Evolutionary conservation across 495 filamentous ascomycete species (phyloP).

Genomic region (Chaetomium cochliodes): DNA sequence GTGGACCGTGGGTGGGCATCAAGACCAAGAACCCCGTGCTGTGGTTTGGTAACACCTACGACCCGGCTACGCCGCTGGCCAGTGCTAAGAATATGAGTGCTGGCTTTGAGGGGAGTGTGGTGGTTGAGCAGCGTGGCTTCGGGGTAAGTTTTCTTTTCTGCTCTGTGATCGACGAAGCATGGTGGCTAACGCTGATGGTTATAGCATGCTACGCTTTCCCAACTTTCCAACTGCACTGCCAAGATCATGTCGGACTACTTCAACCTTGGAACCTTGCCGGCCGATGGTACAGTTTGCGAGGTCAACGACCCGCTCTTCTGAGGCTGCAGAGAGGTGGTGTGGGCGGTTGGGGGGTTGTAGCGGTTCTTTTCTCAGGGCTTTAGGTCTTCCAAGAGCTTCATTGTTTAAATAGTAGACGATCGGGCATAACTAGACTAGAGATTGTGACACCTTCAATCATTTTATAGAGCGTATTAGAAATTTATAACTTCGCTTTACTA

Average conservation of each 20-base stretch:
- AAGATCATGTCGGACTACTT: slow-evolving; percentile 11
- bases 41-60: slow-evolving; percentile 45
- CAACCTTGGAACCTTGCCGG: slow-evolving; percentile 12
- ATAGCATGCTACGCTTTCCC: slow-evolving; percentile 14
- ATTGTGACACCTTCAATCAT: no score
- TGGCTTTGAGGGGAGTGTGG: slow-evolving; percentile 51
- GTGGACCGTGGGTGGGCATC: slow-evolving; percentile 39
- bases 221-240: slow-evolving; percentile 12
- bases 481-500: no score
- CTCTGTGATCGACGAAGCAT: no score
- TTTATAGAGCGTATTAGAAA: no score
- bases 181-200: neutral
- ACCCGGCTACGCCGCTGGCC: slow-evolving; percentile 45
- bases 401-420: no score
- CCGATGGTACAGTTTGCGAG: slow-evolving; percentile 12
- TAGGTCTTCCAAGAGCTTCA: neutral
- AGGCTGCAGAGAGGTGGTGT: neutral
- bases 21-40: slow-evolving; percentile 48
- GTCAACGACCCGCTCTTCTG: neutral
- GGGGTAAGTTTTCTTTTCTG: slow-evolving; percentile 9
- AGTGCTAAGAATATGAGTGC: slow-evolving; percentile 52
- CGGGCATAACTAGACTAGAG: no score
- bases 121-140: slow-evolving; percentile 38
- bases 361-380: neutral
- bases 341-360: neutral